Conservation (phyloP, 805 yeast species). For the Millerozyma acaciae region DNA sequence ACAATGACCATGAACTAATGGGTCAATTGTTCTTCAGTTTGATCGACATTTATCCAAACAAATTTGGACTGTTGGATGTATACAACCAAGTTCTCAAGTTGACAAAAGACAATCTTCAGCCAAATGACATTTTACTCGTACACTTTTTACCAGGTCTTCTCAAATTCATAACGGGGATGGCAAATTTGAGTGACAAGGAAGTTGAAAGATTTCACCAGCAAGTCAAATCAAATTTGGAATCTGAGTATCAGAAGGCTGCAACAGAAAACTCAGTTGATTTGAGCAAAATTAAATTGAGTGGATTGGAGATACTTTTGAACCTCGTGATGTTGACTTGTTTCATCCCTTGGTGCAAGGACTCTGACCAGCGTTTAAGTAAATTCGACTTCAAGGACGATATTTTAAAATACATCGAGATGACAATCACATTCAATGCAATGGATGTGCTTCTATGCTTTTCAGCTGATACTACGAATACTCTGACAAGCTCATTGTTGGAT, state of each 20-base stretch:
- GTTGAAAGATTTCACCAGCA: conserved; percentile 34
- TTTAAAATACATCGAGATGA: conserved; percentile 54
- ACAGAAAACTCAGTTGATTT: conserved; percentile 26
- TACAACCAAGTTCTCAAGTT: conserved; percentile 42
- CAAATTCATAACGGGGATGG: conserved; percentile 38
- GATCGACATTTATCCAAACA: conserved; percentile 32
- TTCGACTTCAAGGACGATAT: conserved; percentile 55
- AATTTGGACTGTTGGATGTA: conserved; percentile 26
- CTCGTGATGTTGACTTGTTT: conserved; percentile 53
- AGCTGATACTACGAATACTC: conserved; percentile 49
- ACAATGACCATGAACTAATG: conserved; percentile 65
- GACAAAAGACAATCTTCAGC: conserved; percentile 41
- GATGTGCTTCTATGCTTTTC: conserved; percentile 61
- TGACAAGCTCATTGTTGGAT: conserved; percentile 32
- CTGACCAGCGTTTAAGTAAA: conserved; percentile 34
- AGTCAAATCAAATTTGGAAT: conserved; percentile 27
- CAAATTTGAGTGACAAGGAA: conserved; percentile 29
- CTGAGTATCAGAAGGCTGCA: conserved; percentile 22
- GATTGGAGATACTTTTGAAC: conserved; percentile 42
- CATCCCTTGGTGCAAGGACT: conserved; percentile 63
- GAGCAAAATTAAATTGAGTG: conserved; percentile 27
- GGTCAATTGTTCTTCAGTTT: conserved; percentile 62
- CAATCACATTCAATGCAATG: conserved; percentile 63
- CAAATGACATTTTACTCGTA: conserved; percentile 60
- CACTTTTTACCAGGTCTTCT: conserved; percentile 64